Percentiles rank a stretch among this genome's conserved stretches.
These are phyloP conservation scores for Apiospora kogelbergensis DNA, from an alignment of 2,329 filamentous ascomycete genomes.

Conservation along the genomic window DNA sequence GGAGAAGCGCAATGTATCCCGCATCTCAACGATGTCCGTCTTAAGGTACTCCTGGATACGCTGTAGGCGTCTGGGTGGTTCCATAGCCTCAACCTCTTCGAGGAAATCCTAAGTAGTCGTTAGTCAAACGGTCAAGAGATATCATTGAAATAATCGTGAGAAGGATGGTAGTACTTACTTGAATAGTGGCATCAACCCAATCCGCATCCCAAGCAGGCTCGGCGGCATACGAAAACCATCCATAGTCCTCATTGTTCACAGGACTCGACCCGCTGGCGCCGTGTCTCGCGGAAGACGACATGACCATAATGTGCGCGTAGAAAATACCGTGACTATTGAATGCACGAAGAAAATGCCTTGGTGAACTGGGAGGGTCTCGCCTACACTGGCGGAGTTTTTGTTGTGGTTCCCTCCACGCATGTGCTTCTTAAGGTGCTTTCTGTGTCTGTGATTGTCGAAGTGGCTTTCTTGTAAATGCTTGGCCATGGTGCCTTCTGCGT, in stretches of 20 bases:
- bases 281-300: background rate
- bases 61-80: background rate
- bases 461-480: too few relatives aligned
- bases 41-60: background rate
- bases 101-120: background rate
- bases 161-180: background rate
- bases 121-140: background rate
- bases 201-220: background rate
- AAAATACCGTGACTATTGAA: background rate
- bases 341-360: too few relatives aligned
- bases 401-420: background rate
- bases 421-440: too few relatives aligned
- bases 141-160: too few relatives aligned
- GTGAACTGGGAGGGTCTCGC: too few relatives aligned
- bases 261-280: too few relatives aligned
- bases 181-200: background rate
- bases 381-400: background rate
- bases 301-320: background rate
- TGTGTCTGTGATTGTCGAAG: too few relatives aligned
- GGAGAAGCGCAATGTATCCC: background rate
- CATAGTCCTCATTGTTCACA: too few relatives aligned
- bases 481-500: too few relatives aligned
- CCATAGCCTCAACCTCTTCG: background rate
- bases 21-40: background rate
- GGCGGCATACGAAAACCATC: background rate